Percentiles rank a stretch among this genome's conserved stretches.
phyloP scores from a whole-genome alignment of 192 early-diverging fungal species.

The Obelidium mucronatum region DNA sequence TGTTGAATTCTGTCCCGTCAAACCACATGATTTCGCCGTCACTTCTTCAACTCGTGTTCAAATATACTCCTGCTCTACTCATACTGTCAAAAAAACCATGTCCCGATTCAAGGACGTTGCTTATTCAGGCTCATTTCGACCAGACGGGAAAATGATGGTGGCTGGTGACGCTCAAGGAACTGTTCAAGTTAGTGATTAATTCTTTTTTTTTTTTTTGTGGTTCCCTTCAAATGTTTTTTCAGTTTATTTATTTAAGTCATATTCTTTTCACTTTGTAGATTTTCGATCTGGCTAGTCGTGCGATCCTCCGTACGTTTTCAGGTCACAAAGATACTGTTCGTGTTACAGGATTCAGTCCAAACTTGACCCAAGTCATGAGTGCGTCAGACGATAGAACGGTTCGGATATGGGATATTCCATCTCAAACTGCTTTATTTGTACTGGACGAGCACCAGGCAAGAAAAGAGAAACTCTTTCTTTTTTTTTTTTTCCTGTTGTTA shows the following conservation, averaged over 20 bases:
- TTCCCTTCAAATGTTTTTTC: no score
- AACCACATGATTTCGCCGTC: constrained; percentile 89
- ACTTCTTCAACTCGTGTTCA: constrained; percentile 91
- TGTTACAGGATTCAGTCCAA: constrained; percentile 79
- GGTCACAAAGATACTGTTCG: constrained; percentile 79
- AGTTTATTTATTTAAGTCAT: no score
- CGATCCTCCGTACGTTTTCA: constrained; percentile 65
- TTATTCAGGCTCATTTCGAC: constrained; percentile 78
- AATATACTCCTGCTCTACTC: constrained; percentile 85
- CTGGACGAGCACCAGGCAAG: constrained; percentile 74
- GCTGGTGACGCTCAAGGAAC: constrained; percentile 91
- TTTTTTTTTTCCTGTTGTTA: background rate
- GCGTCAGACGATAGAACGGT: constrained; percentile 94
- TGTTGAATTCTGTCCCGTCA: constrained; percentile 79
- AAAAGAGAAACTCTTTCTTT: no score
- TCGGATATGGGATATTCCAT: constrained; percentile 92
- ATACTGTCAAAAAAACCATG: constrained; percentile 87
- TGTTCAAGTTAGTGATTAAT: constrained; percentile 69
- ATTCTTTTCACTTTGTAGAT: constrained; percentile 37
- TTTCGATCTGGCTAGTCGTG: constrained; percentile 59
- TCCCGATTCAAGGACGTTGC: constrained; percentile 92
- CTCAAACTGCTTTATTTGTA: constrained; percentile 67
- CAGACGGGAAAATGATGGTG: constrained; percentile 90
- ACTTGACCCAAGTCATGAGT: constrained; percentile 83
- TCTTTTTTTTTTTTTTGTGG: no score